Conservation (phyloP, 1,284 basidiomycete genomes). For the Cryptococcus jaspeensis region DNA sequence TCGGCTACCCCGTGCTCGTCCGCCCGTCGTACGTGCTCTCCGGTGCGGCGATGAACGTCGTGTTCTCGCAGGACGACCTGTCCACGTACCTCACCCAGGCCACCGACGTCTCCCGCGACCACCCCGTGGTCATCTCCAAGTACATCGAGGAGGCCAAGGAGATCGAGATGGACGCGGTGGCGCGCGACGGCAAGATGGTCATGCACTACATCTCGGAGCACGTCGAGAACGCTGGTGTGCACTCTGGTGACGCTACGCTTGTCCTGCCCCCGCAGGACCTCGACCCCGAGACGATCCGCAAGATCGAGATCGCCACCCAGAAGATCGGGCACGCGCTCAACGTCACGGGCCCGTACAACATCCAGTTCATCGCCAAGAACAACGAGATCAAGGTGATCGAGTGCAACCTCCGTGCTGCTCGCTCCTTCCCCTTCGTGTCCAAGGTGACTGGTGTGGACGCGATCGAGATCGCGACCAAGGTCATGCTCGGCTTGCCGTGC, state of each 20-base stretch:
- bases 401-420: slow-evolving; percentile 95
- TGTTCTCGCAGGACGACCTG: slow-evolving; percentile 87
- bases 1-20: slow-evolving; percentile 93
- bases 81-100: slow-evolving; percentile 90
- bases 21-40: slow-evolving; percentile 97
- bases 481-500: slow-evolving; percentile 89
- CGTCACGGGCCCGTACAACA: slow-evolving; percentile 98
- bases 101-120: slow-evolving; percentile 93
- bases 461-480: slow-evolving; percentile 97
- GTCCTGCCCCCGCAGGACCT: slow-evolving; percentile 98
- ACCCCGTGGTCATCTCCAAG: slow-evolving; percentile 98
- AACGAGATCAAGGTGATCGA: slow-evolving; percentile 99
- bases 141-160: slow-evolving; percentile 99
- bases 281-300: slow-evolving; percentile 91
- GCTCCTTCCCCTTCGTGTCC: slow-evolving; percentile 98
- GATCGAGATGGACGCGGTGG: slow-evolving; percentile 99
- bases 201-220: slow-evolving; percentile 99
- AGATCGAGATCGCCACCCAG: slow-evolving; percentile 92
- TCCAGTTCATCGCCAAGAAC: slow-evolving; percentile 99
- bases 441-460: slow-evolving; percentile 97
- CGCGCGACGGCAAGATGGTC: slow-evolving; percentile 93
- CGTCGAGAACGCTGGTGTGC: slow-evolving; percentile 97
- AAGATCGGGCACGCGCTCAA: slow-evolving; percentile 99
- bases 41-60: slow-evolving; percentile 99
- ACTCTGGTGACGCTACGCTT: slow-evolving; percentile 96